Evolutionary conservation across 2,329 filamentous ascomycete genomes (phyloP), one percentile per base, ranked within the genome.

Genomic region (Exophiala mesophila): DNA sequence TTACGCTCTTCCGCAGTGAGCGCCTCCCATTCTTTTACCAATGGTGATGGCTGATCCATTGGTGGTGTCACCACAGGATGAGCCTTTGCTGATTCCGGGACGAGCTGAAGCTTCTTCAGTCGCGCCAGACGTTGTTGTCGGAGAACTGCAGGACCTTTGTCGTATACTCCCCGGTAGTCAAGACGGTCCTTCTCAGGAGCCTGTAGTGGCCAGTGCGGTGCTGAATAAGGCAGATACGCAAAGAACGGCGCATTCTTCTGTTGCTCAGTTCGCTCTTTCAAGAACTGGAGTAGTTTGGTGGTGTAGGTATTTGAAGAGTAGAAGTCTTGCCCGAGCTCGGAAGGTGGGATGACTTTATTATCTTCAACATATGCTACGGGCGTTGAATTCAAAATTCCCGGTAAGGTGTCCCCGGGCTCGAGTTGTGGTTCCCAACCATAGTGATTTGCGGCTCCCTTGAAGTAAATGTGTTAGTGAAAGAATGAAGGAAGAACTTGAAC

Each of bases 301-400:
- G 68, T 71, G 44, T 76, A 78, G 3, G 66, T 67, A 45, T 77
- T 63, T 1, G 72, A 73, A 2, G 72, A 76, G 56, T 77, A 78
- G 65, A 68, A 77, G n/a, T n/a, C n/a, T n/a, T n/a, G 2, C 63
- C 68, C n/a, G n/a, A n/a, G n/a, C n/a, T n/a, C n/a, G n/a, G n/a
- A n/a, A n/a, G n/a, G n/a, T n/a, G n/a, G n/a, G n/a, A n/a, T n/a
- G n/a, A n/a, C n/a, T n/a, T n/a, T n/a, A n/a, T n/a, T n/a, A n/a
- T n/a, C n/a, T n/a, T n/a, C n/a, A n/a, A n/a, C n/a, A n/a, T n/a
- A n/a, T n/a, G n/a, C n/a, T n/a, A n/a, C n/a, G n/a, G n/a, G n/a
- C n/a, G n/a, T n/a, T n/a, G n/a, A n/a, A n/a, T n/a, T n/a, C n/a
- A n/a, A n/a, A n/a, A n/a, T n/a, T n/a, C n/a, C n/a, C n/a, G n/a